Conservation (phyloP, 805 yeast species). For the Yamadazyma kitorensis region DNA sequence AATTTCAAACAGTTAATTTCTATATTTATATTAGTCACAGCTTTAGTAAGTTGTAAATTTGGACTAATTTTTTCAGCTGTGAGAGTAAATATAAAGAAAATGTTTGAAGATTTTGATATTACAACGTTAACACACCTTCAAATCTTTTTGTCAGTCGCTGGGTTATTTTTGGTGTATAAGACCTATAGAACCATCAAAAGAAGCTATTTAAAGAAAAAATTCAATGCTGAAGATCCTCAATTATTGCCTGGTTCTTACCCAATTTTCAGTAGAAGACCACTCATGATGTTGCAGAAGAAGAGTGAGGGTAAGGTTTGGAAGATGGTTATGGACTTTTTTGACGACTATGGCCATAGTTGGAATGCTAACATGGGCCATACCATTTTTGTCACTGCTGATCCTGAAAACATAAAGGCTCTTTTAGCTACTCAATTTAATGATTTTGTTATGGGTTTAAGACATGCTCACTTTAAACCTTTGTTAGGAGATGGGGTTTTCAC, state of each 20-base stretch:
- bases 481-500: constrained; percentile 37
- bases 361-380: constrained; percentile 19
- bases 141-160: not conserved
- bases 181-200: constrained; percentile 5
- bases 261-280: constrained; percentile 13
- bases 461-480: constrained; percentile 25
- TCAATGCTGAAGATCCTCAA: constrained; percentile 10
- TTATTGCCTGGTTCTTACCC: constrained; percentile 15
- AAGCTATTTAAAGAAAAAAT: constrained; percentile 10
- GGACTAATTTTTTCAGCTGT: too few species aligned
- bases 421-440: constrained; percentile 35
- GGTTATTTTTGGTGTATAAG: constrained; percentile 1
- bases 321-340: constrained; percentile 13
- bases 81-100: too few species aligned
- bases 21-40: too few species aligned
- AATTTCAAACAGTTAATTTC: too few species aligned
- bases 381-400: constrained; percentile 25
- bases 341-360: constrained; percentile 14
- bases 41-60: too few species aligned
- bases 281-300: constrained; percentile 9
- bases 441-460: constrained; percentile 29
- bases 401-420: constrained; percentile 32
- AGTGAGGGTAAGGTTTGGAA: constrained; percentile 11
- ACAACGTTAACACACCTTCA: constrained; percentile 2
- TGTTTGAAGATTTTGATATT: too few species aligned